Conservation (phyloP, 2,329 filamentous ascomycete genomes). For the Stachybotrys chlorohalonatus region DNA sequence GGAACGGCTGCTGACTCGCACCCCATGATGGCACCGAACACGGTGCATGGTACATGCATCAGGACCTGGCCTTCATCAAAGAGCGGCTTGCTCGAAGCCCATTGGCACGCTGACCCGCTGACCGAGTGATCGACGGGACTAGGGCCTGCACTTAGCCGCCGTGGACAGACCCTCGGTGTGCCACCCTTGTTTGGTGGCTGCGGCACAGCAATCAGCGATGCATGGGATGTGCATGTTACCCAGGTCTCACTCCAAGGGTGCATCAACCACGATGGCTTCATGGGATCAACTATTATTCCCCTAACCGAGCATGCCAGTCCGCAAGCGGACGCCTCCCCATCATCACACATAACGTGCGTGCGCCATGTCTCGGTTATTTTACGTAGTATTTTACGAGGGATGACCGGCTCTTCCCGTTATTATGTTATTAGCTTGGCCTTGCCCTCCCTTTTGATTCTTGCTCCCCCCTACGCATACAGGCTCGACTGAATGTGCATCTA, state of each 20-base stretch:
- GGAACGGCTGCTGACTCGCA: not conserved
- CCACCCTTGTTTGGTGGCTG: not conserved
- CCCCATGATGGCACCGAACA: not conserved
- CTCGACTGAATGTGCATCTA: no score
- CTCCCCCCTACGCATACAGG: not conserved
- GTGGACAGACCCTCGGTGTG: not conserved
- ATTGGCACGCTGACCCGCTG: constrained; percentile 1
- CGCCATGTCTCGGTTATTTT: not conserved
- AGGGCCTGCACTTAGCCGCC: constrained; percentile 1
- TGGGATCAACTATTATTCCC: constrained; percentile 3
- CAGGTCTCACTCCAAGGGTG: not conserved
- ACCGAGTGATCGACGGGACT: constrained; percentile 1
- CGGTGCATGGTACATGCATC: not conserved
- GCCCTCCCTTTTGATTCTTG: not conserved
- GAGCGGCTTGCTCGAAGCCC: not conserved
- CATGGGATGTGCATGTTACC: not conserved
- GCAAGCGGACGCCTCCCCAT: constrained; percentile 8
- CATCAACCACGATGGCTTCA: constrained; percentile 3
- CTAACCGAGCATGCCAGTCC: constrained; percentile 1
- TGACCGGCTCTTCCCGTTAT: not conserved
- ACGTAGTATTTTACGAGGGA: not conserved
- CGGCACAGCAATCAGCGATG: not conserved
- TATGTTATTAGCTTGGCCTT: not conserved
- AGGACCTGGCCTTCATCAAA: not conserved
- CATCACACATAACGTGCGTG: constrained; percentile 1